Conservation (phyloP, 805 yeast genomes). For the Candida vaughaniae region DNA sequence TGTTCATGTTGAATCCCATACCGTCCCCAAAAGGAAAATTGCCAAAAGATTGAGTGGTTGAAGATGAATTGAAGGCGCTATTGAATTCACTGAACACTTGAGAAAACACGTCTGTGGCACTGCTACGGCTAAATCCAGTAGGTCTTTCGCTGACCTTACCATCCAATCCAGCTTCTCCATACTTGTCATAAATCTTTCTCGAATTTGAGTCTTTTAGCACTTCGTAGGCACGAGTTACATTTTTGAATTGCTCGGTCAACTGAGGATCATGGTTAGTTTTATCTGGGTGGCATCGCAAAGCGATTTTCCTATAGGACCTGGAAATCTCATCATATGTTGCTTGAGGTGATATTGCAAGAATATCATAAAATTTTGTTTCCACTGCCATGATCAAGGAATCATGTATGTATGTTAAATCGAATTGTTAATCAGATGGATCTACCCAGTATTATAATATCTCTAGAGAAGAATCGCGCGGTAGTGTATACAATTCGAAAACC, state of each 20-base stretch:
- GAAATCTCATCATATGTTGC: constrained; percentile 40
- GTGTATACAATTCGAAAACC: constrained; percentile 2
- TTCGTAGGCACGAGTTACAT: constrained; percentile 66
- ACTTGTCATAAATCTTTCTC: constrained; percentile 51
- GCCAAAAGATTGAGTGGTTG: constrained; percentile 5
- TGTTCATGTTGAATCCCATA: constrained; percentile 8
- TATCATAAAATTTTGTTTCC: constrained; percentile 30
- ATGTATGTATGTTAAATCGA: too few species aligned
- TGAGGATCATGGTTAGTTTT: constrained; percentile 51
- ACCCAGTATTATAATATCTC: too few species aligned
- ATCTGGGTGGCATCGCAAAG: constrained; percentile 65
- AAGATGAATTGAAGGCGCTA: constrained; percentile 19
- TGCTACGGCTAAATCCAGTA: constrained; percentile 8
- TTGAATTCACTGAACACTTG: constrained; percentile 37
- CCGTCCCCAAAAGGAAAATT: constrained; percentile 10
- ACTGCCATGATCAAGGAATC: too few species aligned
- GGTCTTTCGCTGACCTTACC: constrained; percentile 16
- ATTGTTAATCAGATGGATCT: too few species aligned
- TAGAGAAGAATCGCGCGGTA: constrained; percentile 3
- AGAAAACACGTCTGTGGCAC: constrained; percentile 31
- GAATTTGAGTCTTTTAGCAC: constrained; percentile 48
- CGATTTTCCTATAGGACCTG: constrained; percentile 34
- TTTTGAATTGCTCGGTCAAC: constrained; percentile 56
- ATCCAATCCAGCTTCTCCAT: constrained; percentile 47
- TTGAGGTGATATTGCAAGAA: constrained; percentile 27